Evolutionary conservation across 139 green algal genomes (phyloP), one percentile per base, ranked within the genome.

Genomic region (Chlorella ohadii): DNA sequence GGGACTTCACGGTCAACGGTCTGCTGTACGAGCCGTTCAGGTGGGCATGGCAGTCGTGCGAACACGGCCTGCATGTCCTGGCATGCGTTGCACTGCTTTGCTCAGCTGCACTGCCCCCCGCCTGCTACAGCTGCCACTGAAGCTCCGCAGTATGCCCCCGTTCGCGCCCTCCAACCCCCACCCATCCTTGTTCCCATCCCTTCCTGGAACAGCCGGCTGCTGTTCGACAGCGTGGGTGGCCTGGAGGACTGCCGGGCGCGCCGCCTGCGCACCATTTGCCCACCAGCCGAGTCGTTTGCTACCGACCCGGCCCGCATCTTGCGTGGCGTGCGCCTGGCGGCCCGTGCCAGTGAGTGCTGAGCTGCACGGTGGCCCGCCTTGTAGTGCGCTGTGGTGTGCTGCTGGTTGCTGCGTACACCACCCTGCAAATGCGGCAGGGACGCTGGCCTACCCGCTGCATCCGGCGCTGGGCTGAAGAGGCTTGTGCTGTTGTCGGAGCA

Each of bases 1-100:
- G 94, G 0, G 93, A 96, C 87, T 97, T 97, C 86, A 94, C 92
- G 0, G 83, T 92, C 23, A 97, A 97, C 63, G 90, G 77, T 7
- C 68, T 97, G 78, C 80, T 95, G 72, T 96, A 95, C 75, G 93
- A 96, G 23, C 90, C 91, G 6, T 94, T 94, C 70, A 81, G 81
- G 81, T 80, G 25, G 0, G 78, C 31, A 22, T 22, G 51, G 6
- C 44, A n/a, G n/a, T n/a, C 44, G 44, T 51, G 44, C 20, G 0
- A n/a, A n/a, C n/a, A n/a, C n/a, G n/a, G n/a, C 56, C 44, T 44
- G n/a, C 11, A 25, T 51, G 47, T n/a, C n/a, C n/a, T n/a, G n/a
- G n/a, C n/a, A n/a, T n/a, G n/a, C n/a, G n/a, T n/a, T n/a, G n/a
- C n/a, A 7, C 1, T 72, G 56, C 20, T 12, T 67, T 79, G 15